Evolutionary conservation across 2,329 filamentous ascomycete species (phyloP), one percentile per base, ranked within the genome.

Genomic region (Trichoderma atrobrunneum): DNA sequence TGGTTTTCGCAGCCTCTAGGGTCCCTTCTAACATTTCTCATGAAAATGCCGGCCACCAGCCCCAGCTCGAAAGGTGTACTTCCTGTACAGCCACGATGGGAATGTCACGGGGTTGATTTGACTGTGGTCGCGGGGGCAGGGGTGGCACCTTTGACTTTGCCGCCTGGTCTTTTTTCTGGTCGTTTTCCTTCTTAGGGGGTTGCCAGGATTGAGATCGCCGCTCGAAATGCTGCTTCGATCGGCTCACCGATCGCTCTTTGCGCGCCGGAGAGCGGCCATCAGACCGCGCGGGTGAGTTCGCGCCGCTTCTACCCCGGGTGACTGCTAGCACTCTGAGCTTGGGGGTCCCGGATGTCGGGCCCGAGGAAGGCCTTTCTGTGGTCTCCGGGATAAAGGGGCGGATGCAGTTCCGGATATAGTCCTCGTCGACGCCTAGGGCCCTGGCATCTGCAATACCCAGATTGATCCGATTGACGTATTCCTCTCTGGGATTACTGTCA

Each of bases 401-500:
- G 63, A 83, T 81, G 67, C 78, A 82, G 71, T 80, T 80, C 74
- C 73, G 78, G 70, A 83, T 78, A 62, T 82, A 83, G 73, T 81
- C 78, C 12, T 78, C 72, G 6, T 78, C 76, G 68, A 83, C 74
- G 34, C 82, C 82, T 14, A 84, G 75, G 3, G 74, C 76, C 57
- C 75, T 73, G 11, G 83, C 82, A 66, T 84, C 82, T 14, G 70
- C 74, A 57, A 84, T 72, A 6, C 80, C 83, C 16, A 77, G 69
- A 70, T 83, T 82, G 74, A 84, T 82, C 39, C 83, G 81, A 57
- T 78, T 76, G 43, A 84, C 74, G 60, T 85, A 84, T 71, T 85
- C 83, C 18, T 80, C 78, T 70, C 78, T 79, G 24, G 83, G 82
- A 8, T 73, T 66, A 51, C 81, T 81, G 66, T 82, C 79, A n/a